Base-by-base conservation (phyloP, 176 grass and related monocot species). In the Phoenix roebelenii region DNA sequence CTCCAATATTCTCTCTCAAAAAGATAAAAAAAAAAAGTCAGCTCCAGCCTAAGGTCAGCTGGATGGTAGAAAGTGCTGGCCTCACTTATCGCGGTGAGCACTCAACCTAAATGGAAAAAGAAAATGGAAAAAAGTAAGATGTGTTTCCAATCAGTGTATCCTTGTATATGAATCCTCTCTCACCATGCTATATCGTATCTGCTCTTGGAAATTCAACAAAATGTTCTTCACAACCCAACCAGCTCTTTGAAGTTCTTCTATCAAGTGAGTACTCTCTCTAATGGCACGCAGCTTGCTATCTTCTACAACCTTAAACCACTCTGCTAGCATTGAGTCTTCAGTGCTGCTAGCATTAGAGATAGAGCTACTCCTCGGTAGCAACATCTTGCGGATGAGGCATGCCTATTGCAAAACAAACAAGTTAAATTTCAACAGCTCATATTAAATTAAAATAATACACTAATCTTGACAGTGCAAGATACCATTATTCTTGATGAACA, bases 201-300 rank as follows among this genome's bases (percentile, higher is more conserved):
- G 58, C 58, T 60, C 58, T 18, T 29, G 24, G 3, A 17, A 60
- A 60, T 32, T 60, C 58, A 60, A 60, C 24, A 60, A 26, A 60
- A 60, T 17, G 30, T 60, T 60, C 17, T 60, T 60, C 58, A 18
- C 28, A 60, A 18, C 25, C 58, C 58, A 60, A n/a, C 58, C 58
- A 18, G 28, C 26, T 5, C 2, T 7, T 32, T 7, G 28, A n/a
- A 60, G 58, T 60, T 60, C 58, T 60, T 26, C 26, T n/a, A 9
- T 60, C 5, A 60, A 60, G 25, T 60, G 24, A 15, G 16, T 18
- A 29, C 17, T 60, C 16, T 60, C 25, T 39, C 26, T 30, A 18
- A 10, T 7, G 24, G 58, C 58, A 19, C 7, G 58, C 17, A 17
- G 9, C 25, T 32, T 26, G 30, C 58, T 60, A 30, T 60, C 58